Conservation (phyloP, 805 yeast genomes). For the Cyberlindnera xylosilytica region DNA sequence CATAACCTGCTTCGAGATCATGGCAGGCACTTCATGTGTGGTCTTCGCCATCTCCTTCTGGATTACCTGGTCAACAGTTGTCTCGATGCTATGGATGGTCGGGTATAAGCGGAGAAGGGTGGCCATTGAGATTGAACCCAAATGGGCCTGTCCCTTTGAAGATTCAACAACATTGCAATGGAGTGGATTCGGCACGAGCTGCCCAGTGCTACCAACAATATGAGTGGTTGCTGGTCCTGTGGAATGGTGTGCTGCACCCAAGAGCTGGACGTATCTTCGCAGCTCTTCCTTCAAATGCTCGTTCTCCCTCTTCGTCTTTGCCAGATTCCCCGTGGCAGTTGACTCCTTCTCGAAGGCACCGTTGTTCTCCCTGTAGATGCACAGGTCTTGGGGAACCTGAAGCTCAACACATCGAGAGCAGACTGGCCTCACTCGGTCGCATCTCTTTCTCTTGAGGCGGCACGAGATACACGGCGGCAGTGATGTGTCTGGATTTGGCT, state of each 20-base stretch:
- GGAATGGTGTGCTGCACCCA: too few species aligned
- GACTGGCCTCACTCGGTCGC: constrained; percentile 8
- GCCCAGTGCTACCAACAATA: too few species aligned
- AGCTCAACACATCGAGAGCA: constrained; percentile 12
- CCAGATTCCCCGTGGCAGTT: not conserved
- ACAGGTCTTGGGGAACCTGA: constrained; percentile 8
- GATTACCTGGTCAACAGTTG: constrained; percentile 5
- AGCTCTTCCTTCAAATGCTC: not conserved
- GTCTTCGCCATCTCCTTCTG: constrained; percentile 7
- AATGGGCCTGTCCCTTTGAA: constrained; percentile 1
- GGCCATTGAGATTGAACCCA: constrained; percentile 6
- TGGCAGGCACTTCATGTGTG: constrained; percentile 1
- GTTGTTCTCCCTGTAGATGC: constrained; percentile 9
- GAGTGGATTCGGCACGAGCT: not conserved
- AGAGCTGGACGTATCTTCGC: too few species aligned
- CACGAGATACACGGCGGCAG: constrained; percentile 10
- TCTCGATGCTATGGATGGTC: constrained; percentile 1
- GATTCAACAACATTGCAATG: not conserved
- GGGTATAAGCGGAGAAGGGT: constrained; percentile 3
- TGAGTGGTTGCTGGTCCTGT: not conserved
- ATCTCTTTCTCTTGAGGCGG: constrained; percentile 10
- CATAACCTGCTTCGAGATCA: constrained; percentile 8
- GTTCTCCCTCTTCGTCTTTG: constrained; percentile 2
- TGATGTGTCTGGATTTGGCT: not conserved
- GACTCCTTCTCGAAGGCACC: constrained; percentile 3